Conservation (phyloP, 2,329 filamentous ascomycete species). For the Botrytis fragariae region DNA sequence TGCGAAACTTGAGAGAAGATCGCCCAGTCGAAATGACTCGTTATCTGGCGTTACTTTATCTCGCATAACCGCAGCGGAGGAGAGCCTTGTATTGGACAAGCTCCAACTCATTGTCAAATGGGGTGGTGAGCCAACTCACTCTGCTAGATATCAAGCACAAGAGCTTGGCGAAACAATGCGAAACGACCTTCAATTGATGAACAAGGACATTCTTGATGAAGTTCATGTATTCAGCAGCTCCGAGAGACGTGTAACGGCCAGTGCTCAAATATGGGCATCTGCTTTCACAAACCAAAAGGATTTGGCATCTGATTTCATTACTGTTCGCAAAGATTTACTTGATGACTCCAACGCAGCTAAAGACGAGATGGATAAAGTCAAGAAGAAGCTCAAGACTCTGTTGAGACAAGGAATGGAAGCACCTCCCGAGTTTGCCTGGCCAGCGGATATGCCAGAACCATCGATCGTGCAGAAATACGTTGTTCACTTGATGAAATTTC, state of each 20-base stretch:
- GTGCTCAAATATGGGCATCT: slow-evolving; percentile 91
- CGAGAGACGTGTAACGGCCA: slow-evolving; percentile 89
- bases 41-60: slow-evolving; percentile 89
- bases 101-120: slow-evolving; percentile 97
- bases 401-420: slow-evolving; percentile 89
- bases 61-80: slow-evolving; percentile 87
- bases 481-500: slow-evolving; percentile 96
- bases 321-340: slow-evolving; percentile 86
- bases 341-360: slow-evolving; percentile 98
- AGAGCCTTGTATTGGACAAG: slow-evolving; percentile 91
- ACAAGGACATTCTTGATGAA: slow-evolving; percentile 86
- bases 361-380: slow-evolving; percentile 99
- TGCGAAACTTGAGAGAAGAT: slow-evolving; percentile 39
- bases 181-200: slow-evolving; percentile 89
- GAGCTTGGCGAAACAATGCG: slow-evolving; percentile 95
- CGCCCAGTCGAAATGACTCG: slow-evolving; percentile 72
- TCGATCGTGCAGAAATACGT: slow-evolving; percentile 89
- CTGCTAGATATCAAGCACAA: slow-evolving; percentile 91
- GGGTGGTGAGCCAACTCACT: slow-evolving; percentile 97
- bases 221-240: slow-evolving; percentile 95
- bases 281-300: slow-evolving; percentile 88
- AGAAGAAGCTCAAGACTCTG: slow-evolving; percentile 96
- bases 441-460: slow-evolving; percentile 88
- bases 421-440: slow-evolving; percentile 97
- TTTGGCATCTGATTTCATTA: slow-evolving; percentile 80